Evolutionary conservation across 352 stramenopile species (phyloP).

Genomic region (Pythium apleroticum): DNA sequence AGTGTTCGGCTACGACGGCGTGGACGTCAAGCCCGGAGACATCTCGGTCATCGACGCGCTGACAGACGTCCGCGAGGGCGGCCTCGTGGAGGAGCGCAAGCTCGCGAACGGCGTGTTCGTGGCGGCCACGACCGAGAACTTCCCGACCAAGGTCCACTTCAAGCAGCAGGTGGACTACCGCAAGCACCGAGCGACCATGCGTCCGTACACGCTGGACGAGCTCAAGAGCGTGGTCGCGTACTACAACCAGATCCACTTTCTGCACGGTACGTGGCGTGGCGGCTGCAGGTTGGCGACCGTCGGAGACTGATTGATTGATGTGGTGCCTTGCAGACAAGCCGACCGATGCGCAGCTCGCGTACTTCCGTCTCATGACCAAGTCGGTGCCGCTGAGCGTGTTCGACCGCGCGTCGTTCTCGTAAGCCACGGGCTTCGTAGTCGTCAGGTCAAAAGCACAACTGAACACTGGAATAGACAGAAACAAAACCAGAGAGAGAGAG

Average conservation of each 20-base stretch:
- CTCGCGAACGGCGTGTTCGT: constrained; percentile 83
- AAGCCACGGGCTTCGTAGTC: constrained; percentile 23
- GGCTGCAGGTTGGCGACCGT: background rate
- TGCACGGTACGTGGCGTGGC: constrained; percentile 47
- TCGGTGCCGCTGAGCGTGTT: constrained; percentile 75
- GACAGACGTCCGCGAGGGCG: constrained; percentile 63
- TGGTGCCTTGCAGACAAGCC: constrained; percentile 51
- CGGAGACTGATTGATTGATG: background rate
- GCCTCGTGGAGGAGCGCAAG: constrained; percentile 57
- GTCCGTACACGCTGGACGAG: constrained; percentile 76
- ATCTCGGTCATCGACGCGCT: constrained; percentile 83
- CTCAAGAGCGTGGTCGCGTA: constrained; percentile 75
- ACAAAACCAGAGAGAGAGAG: background rate
- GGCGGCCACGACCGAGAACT: constrained; percentile 84
- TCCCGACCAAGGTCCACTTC: constrained; percentile 70
- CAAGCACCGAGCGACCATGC: constrained; percentile 70
- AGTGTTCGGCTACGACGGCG: constrained; percentile 84
- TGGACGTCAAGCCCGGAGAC: constrained; percentile 66
- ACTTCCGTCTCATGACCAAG: constrained; percentile 89
- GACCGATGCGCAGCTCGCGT: constrained; percentile 66
- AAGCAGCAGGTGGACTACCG: constrained; percentile 85
- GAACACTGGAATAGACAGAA: constrained; percentile 10
- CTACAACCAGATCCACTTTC: constrained; percentile 82
- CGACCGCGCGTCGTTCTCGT: constrained; percentile 83
- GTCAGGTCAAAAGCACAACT: constrained; percentile 1